Percentiles rank a stretch among this genome's conserved stretches.
phyloP scores from a whole-genome alignment of 192 early-diverging fungal genomes.

The Backusella parvicylindrica region DNA sequence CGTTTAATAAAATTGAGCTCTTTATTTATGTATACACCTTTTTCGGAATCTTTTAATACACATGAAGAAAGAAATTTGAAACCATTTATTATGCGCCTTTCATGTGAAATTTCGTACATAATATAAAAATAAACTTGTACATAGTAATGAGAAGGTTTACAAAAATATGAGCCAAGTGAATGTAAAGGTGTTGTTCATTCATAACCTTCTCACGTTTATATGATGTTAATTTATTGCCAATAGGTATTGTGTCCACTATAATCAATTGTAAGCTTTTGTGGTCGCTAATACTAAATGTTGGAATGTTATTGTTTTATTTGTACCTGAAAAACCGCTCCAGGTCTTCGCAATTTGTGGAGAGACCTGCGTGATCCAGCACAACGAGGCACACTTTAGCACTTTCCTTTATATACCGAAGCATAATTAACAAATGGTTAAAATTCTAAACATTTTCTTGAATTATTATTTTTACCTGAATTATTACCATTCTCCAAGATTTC shows the following conservation, averaged over 20 bases:
- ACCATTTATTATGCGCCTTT: too few species aligned
- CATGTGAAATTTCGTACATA: too few species aligned
- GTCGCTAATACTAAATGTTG: constrained; percentile 10
- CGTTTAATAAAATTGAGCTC: too few species aligned
- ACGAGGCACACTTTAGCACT: neutral
- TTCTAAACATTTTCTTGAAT: neutral
- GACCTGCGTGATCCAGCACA: constrained; percentile 11
- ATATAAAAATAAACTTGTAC: too few species aligned
- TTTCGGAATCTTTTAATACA: too few species aligned
- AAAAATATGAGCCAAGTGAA: too few species aligned
- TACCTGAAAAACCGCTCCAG: constrained; percentile 8
- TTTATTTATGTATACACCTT: too few species aligned
- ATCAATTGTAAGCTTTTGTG: constrained; percentile 11
- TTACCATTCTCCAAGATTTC: constrained; percentile 9
- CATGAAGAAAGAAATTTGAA: too few species aligned
- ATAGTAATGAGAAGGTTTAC: too few species aligned
- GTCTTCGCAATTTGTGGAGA: constrained; percentile 13
- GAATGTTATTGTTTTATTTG: constrained; percentile 1
- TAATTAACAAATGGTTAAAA: neutral
- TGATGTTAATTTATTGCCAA: constrained; percentile 1
- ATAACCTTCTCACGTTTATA: neutral
- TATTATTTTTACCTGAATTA: constrained; percentile 6
- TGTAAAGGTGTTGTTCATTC: constrained; percentile 3
- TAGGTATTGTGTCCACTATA: constrained; percentile 1
- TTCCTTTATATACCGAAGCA: neutral